Percentiles rank a stretch among this genome's conserved stretches.
phyloP scores from a whole-genome alignment of 129 eudicot genomes.

The Chrysanthemum makinoi region DNA sequence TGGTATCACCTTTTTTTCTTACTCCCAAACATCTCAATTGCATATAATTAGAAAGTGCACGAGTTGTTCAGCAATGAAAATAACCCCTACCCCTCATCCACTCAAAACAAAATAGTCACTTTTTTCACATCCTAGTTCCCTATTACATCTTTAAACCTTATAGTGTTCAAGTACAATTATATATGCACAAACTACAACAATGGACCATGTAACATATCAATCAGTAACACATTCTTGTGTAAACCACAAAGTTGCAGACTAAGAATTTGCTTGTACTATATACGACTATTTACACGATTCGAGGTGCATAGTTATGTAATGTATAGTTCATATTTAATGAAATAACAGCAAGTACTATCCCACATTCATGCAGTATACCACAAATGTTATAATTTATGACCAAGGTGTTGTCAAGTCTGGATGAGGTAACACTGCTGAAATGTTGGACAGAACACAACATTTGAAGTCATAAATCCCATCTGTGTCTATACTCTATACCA shows the following conservation, averaged over 20 bases:
- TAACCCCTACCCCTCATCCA: conserved; percentile 10
- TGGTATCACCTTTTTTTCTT: conserved; percentile 21
- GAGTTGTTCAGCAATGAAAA: conserved; percentile 38
- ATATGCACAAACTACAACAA: conserved; percentile 19
- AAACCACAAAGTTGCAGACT: conserved; percentile 9
- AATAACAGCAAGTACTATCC: neutral
- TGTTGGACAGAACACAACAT: neutral
- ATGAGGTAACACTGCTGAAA: neutral
- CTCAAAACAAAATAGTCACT: conserved; percentile 1
- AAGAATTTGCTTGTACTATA: neutral
- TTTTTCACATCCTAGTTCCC: conserved; percentile 28
- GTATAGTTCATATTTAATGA: neutral
- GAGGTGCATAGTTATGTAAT: neutral
- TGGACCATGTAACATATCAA: conserved; percentile 20
- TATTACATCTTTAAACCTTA: conserved; percentile 28
- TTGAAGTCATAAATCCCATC: too few relatives aligned
- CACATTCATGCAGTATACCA: conserved; percentile 4
- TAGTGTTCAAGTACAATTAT: neutral
- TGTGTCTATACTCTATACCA: too few relatives aligned
- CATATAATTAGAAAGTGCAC: conserved; percentile 46
- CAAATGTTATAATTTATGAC: conserved; percentile 9
- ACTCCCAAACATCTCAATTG: conserved; percentile 37
- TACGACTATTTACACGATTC: neutral
- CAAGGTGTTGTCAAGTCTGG: neutral
- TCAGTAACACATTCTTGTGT: conserved; percentile 28